phyloP scores from a whole-genome alignment of 2,329 filamentous ascomycete genomes.

The Fusarium praegraminearum region DNA sequence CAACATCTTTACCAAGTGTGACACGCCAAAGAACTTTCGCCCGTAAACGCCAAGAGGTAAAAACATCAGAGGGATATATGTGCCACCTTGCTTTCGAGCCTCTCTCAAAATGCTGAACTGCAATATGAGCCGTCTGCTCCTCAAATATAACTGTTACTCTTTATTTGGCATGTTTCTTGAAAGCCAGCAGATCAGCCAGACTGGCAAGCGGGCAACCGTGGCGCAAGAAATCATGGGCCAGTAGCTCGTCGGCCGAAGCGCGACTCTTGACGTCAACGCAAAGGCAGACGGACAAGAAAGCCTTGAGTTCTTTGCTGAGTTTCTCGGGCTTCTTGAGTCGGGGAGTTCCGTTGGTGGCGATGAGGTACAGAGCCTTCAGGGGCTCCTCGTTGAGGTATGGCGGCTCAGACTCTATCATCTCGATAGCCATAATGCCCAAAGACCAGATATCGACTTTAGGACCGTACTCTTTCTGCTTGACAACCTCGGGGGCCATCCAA shows the following conservation, averaged over 20 bases:
- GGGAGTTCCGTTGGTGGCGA: slow-evolving; percentile 97
- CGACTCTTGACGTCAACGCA: slow-evolving; percentile 97
- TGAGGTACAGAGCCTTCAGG: slow-evolving; percentile 95
- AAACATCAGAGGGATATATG: slow-evolving; percentile 47
- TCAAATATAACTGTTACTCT: slow-evolving; percentile 29
- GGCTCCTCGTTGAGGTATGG: slow-evolving; percentile 98
- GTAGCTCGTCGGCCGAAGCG: slow-evolving; percentile 88
- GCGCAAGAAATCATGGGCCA: slow-evolving; percentile 94
- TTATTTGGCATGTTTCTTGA: slow-evolving; percentile 80
- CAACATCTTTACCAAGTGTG: slow-evolving; percentile 40
- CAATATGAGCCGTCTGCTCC: slow-evolving; percentile 35
- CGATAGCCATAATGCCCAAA: slow-evolving; percentile 98
- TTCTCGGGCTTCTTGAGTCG: slow-evolving; percentile 98
- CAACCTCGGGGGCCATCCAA: slow-evolving; percentile 99
- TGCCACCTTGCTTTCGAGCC: slow-evolving; percentile 44
- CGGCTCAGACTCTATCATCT: slow-evolving; percentile 99
- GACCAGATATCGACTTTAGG: slow-evolving; percentile 99
- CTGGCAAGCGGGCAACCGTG: slow-evolving; percentile 87
- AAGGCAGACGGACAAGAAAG: slow-evolving; percentile 94
- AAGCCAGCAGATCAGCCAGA: slow-evolving; percentile 87
- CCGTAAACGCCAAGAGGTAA: slow-evolving; percentile 48
- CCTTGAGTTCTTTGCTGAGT: slow-evolving; percentile 96
- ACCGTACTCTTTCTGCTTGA: slow-evolving; percentile 99
- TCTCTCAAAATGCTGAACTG: slow-evolving; percentile 43
- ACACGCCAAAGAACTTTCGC: slow-evolving; percentile 42